Conservation (phyloP, 2,329 filamentous ascomycete species). For the Aspergillus neotritici region DNA sequence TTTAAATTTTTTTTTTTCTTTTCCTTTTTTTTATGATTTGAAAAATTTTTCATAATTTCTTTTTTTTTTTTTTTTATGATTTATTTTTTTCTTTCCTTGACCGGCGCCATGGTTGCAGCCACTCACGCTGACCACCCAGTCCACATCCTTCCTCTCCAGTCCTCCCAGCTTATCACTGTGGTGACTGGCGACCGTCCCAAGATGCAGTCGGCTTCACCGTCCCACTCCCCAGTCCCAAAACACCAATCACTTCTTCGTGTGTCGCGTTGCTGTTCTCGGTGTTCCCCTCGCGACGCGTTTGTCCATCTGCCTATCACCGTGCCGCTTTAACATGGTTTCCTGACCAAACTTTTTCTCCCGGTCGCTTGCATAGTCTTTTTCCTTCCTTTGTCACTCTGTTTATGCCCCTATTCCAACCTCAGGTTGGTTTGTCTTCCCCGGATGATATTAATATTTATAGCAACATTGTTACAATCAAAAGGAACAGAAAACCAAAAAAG, state of each 20-base stretch:
- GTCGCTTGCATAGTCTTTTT: constrained; percentile 14
- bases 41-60: background rate
- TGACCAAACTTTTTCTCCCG: constrained; percentile 30
- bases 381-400: constrained; percentile 8
- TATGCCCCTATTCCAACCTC: background rate
- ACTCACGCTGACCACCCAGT: constrained; percentile 20
- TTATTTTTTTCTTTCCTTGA: constrained; percentile 18
- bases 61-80: background rate
- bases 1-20: constrained; percentile 11
- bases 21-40: background rate
- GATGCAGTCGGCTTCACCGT: constrained; percentile 21
- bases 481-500: no score
- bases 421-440: background rate
- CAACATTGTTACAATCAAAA: no score
- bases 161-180: no score
- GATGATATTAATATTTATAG: background rate
- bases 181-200: no score
- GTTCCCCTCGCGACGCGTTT: constrained; percentile 25
- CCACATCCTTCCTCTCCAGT: constrained; percentile 17
- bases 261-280: constrained; percentile 16
- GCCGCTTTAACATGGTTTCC: constrained; percentile 32
- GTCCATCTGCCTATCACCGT: constrained; percentile 13
- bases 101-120: constrained; percentile 24
- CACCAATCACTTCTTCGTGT: constrained; percentile 24
- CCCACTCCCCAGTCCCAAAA: constrained; percentile 13